Conservation (phyloP, 331 rosid genomes). For the Quercus tomentella region DNA sequence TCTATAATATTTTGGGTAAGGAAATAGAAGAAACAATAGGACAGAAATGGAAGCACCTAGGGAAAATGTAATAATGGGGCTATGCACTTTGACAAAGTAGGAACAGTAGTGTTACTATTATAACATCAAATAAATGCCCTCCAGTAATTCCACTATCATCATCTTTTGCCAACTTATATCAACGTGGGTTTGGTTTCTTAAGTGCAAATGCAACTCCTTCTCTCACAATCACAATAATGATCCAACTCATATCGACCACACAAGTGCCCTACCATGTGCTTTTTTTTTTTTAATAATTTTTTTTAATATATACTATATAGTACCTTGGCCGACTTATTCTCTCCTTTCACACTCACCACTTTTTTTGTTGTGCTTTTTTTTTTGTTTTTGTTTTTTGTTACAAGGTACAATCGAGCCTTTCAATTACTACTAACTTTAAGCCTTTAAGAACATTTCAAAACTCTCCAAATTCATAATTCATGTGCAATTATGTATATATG, state of each 20-base stretch:
- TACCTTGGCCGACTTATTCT: neutral
- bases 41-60: too few relatives aligned
- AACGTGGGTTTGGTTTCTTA: neutral
- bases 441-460: neutral
- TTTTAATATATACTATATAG: neutral
- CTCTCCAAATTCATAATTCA: neutral
- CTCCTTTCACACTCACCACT: neutral
- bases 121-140: too few relatives aligned
- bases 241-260: neutral
- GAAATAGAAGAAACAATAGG: too few relatives aligned
- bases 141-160: neutral
- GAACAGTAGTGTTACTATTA: too few relatives aligned
- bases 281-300: too few relatives aligned
- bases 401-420: too few relatives aligned
- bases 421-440: neutral
- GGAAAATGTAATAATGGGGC: too few relatives aligned
- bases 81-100: too few relatives aligned
- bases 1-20: too few relatives aligned
- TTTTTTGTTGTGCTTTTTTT: neutral
- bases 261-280: constrained; percentile 1
- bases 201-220: neutral
- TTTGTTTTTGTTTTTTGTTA: too few relatives aligned
- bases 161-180: neutral
- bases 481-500: neutral
- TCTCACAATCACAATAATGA: neutral